Percentiles rank a stretch among this genome's conserved stretches.
Conservation (phyloP, 805 yeast species). For the Blastobotrys peoriensis region DNA sequence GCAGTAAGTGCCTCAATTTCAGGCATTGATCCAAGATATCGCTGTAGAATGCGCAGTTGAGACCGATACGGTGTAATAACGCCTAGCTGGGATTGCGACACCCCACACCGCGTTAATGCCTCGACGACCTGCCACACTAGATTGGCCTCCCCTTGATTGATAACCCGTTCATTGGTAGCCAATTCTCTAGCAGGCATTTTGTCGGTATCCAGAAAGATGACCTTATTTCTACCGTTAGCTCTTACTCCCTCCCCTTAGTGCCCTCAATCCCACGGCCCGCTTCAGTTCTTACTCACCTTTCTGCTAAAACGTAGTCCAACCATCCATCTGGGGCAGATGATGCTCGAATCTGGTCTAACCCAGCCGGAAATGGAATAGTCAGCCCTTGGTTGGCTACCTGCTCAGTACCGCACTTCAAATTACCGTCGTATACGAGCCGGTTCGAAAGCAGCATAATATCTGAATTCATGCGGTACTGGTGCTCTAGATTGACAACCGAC, state of each 20-base stretch:
- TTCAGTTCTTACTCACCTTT: constrained; percentile 29
- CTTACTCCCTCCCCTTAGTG: neutral
- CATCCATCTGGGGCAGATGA: constrained; percentile 35
- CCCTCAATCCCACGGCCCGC: constrained; percentile 1
- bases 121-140: constrained; percentile 58
- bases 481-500: constrained; percentile 66
- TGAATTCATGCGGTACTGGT: constrained; percentile 88
- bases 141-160: constrained; percentile 67
- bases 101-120: constrained; percentile 54
- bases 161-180: constrained; percentile 57
- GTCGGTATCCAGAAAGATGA: constrained; percentile 79
- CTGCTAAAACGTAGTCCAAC: constrained; percentile 52
- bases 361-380: constrained; percentile 38
- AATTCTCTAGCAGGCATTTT: constrained; percentile 51
- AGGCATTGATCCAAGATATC: constrained; percentile 27
- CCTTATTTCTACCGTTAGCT: constrained; percentile 34
- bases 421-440: constrained; percentile 66
- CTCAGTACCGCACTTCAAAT: constrained; percentile 67
- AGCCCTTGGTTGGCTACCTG: constrained; percentile 56
- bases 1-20: constrained; percentile 82
- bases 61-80: constrained; percentile 86
- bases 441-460: constrained; percentile 85
- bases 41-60: constrained; percentile 52
- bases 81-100: constrained; percentile 58
- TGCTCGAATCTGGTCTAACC: constrained; percentile 10